Evolutionary conservation across 192 early-diverging fungal species (phyloP).

Genomic region (Phycomyces nitens): DNA sequence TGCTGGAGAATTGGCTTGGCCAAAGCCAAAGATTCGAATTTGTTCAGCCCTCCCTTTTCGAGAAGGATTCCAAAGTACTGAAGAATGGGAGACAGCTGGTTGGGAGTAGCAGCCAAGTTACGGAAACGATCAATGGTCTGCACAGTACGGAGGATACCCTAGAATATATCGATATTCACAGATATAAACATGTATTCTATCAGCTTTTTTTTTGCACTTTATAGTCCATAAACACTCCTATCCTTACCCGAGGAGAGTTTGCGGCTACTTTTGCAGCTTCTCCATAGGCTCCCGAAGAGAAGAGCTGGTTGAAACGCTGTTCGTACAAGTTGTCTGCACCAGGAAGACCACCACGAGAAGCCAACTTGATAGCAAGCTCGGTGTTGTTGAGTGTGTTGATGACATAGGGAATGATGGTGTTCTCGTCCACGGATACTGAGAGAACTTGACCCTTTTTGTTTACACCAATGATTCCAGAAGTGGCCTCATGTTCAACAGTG

Average conservation of each 20-base stretch:
- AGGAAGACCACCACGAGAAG: conserved; percentile 83
- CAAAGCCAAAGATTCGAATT: conserved; percentile 91
- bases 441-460: conserved; percentile 97
- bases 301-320: conserved; percentile 86
- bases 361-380: conserved; percentile 87
- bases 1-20: conserved; percentile 88
- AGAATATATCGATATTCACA: neutral
- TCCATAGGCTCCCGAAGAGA: conserved; percentile 68
- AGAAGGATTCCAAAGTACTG: conserved; percentile 97
- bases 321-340: conserved; percentile 92
- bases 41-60: conserved; percentile 93
- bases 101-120: conserved; percentile 66
- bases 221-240: neutral
- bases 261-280: conserved; percentile 97
- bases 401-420: conserved; percentile 88
- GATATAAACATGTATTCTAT: too few relatives aligned
- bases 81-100: conserved; percentile 87
- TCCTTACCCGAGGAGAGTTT: conserved; percentile 75
- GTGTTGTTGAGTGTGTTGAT: conserved; percentile 76
- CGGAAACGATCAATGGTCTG: conserved; percentile 95
- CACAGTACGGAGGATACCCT: conserved; percentile 91
- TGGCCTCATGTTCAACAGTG: conserved; percentile 81
- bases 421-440: conserved; percentile 90
- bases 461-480: conserved; percentile 89
- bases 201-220: too few relatives aligned